phyloP scores from a whole-genome alignment of 805 yeast species.

The Nakazawaea pomicola region DNA sequence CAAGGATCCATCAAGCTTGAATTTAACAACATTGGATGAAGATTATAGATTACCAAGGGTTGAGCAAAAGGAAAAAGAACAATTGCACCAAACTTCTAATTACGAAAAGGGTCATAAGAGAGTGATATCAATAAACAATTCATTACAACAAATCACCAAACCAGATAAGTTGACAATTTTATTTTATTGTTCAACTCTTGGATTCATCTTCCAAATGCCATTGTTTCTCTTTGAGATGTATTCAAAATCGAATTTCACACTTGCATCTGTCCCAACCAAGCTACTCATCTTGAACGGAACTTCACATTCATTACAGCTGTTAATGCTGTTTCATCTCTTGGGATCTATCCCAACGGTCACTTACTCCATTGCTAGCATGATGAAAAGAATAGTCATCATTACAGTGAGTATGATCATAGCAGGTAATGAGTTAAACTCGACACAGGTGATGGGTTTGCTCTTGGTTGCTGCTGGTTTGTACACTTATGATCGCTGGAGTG shows the following conservation, averaged over 20 bases:
- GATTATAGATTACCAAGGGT: constrained; percentile 15
- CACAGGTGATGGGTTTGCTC: constrained; percentile 45
- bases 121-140: constrained; percentile 5
- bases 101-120: constrained; percentile 4
- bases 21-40: constrained; percentile 10
- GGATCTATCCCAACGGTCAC: constrained; percentile 81
- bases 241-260: constrained; percentile 18
- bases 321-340: constrained; percentile 74
- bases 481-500: constrained; percentile 57
- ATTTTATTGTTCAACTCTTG: constrained; percentile 72
- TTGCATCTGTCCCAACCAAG: constrained; percentile 36
- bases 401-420: constrained; percentile 67
- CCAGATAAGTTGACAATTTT: constrained; percentile 81
- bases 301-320: constrained; percentile 74
- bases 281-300: constrained; percentile 62
- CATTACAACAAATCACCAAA: constrained; percentile 26
- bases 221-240: constrained; percentile 68
- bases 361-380: constrained; percentile 80
- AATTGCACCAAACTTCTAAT: constrained; percentile 14
- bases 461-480: constrained; percentile 54
- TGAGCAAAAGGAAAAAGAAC: constrained; percentile 19
- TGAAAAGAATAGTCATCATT: constrained; percentile 84
- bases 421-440: constrained; percentile 40
- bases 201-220: constrained; percentile 65
- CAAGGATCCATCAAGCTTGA: constrained; percentile 11